Evolutionary conservation across 2,329 filamentous ascomycete species (phyloP).

Genomic region (Pseudogymnoascus sp.): DNA sequence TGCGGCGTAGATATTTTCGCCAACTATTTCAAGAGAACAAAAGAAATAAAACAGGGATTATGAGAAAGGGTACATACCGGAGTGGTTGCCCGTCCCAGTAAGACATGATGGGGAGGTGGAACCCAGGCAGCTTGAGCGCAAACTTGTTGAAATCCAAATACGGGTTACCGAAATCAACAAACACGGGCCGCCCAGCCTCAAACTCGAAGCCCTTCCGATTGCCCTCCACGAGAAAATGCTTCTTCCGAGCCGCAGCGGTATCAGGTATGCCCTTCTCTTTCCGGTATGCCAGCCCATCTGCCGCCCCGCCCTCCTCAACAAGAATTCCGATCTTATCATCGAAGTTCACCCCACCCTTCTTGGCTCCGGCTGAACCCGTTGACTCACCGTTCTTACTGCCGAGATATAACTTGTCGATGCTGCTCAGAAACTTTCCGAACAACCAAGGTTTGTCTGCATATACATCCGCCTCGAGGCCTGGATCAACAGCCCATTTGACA

Average conservation of each 20-base stretch:
- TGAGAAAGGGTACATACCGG: slow-evolving; percentile 44
- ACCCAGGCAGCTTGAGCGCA: slow-evolving; percentile 61
- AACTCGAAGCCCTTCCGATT: slow-evolving; percentile 47
- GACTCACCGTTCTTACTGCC: slow-evolving; percentile 35
- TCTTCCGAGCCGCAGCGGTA: slow-evolving; percentile 45
- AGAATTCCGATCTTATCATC: slow-evolving; percentile 44
- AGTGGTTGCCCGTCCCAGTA: slow-evolving; percentile 75
- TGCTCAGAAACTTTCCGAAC: slow-evolving; percentile 72
- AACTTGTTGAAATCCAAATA: slow-evolving; percentile 84
- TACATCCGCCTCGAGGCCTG: slow-evolving; percentile 79
- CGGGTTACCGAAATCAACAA: slow-evolving; percentile 73
- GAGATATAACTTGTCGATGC: slow-evolving; percentile 67
- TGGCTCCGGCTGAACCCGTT: neutral
- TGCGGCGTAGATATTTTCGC: neutral
- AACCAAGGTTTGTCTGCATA: slow-evolving; percentile 80
- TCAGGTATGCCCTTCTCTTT: slow-evolving; percentile 42
- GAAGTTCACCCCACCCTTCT: slow-evolving; percentile 28
- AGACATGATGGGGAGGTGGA: slow-evolving; percentile 62
- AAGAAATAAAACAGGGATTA: neutral
- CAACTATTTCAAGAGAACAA: neutral
- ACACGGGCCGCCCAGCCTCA: slow-evolving; percentile 44
- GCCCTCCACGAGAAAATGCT: slow-evolving; percentile 45
- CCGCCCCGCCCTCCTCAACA: slow-evolving; percentile 59
- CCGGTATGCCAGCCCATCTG: slow-evolving; percentile 41
- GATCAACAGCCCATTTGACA: slow-evolving; percentile 85